Evolutionary conservation across 2,329 filamentous ascomycete genomes (phyloP), one percentile per base, ranked within the genome.

Genomic region (Grosmannia serpens): DNA sequence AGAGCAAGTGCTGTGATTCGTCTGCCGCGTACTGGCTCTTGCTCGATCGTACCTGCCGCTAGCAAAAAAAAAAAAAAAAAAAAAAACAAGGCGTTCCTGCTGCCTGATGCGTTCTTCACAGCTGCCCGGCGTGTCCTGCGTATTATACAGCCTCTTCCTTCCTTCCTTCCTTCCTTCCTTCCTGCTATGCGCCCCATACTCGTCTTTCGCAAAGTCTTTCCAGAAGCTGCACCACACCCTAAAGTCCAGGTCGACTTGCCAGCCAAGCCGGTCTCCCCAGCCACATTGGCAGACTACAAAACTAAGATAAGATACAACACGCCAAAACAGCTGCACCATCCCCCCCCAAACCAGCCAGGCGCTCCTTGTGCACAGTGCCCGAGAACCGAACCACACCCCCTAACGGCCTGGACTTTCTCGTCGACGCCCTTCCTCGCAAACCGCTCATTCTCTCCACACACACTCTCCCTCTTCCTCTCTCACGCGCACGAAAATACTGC

Each of bases 1-100:
- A 38, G 35, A 38, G 35, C 41, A 44, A 33, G 47, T 17, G 6
- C 15, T 56, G 11, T 53, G 56, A 57, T 57, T 57, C 49, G 56
- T n/a, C 50, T 17, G 31, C 13, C 15, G 29, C 24, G 26, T 15
- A 50, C 13, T 35, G 46, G 46, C 54, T 35, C 22, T n/a, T 26
- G 15, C 11, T 46, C 56, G 56, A 57, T 57, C 56, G 56, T 57
- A 57, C 56, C 56, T 57, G 56, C 56, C 56, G 56, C 49, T 57
- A 51, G 50, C 29, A 35, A 11, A 11, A 26, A 52, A 27, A 31
- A 27, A 22, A 15, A 31, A 15, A 49, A 50, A 17, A 27, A 49
- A 24, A 49, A 29, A 2, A 29, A 13, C 47, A 29, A 50, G 24
- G 27, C 47, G 27, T 13, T 33, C 31, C 51, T 53, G 51, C 31